Base-by-base conservation (phyloP, 169 alveolate species). In the Cryptosporidium ubiquitum region DNA sequence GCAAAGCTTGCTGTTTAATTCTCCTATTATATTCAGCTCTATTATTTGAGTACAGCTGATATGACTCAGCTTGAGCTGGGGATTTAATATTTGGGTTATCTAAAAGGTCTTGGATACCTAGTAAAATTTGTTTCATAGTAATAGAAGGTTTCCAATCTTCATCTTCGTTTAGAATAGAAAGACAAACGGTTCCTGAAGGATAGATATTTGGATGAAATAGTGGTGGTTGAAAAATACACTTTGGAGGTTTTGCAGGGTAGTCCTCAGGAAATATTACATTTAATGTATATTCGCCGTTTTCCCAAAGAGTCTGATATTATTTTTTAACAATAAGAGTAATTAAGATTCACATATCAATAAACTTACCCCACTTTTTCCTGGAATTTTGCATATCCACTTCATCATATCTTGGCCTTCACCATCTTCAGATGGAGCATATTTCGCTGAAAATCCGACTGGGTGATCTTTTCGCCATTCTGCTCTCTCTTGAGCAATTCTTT, bases 111-210 rank as follows among this genome's bases (percentile, higher is more conserved):
- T 98, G 98, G n/a, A 98, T 98, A 31, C 99, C 99, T 33, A 97
- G 93, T 20, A 98, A 95, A 74, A 98, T 97, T 91, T 98, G 98
- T 64, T 97, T 97, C 84, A 98, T 96, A 14, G 99, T 98, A 84
- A 98, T 98, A 18, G 99, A 97, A n/a, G 99, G 99, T 92, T 97
- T 98, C 99, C 99, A 98, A 84, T 98, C 99, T 96, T 98, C 99
- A 92, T 98, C 99, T 93, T 98, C 99, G 91, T 97, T 98, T n/a
- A 98, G 93, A 71, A 98, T 98, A 31, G 99, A 96, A 51, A 98
- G 95, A 71, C 99, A 98, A 29, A 98, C 99, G 16, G 99, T 98
- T 74, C 99, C 99, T 47, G 99, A 95, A 33, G 99, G 99, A 92
- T 98, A 98, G 44, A 97, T 95, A 86, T 98, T 98, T 20, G 99